Conservation (phyloP, 2,329 filamentous ascomycete species). For the Mycogone perniciosa region DNA sequence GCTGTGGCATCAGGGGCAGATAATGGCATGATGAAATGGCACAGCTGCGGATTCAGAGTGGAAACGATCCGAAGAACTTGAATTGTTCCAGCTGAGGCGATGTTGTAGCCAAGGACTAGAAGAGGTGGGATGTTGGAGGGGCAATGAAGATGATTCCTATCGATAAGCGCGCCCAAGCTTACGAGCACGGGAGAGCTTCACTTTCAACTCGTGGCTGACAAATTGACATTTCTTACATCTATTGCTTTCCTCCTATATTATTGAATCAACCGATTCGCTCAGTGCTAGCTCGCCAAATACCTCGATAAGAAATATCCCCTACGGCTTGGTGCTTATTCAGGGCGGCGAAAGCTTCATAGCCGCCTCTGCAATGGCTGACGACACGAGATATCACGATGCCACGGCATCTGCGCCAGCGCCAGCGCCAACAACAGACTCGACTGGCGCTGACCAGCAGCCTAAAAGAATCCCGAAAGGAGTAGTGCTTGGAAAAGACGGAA, state of each 20-base stretch:
- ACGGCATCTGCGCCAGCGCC: conserved; percentile 15
- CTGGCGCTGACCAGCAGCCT: conserved; percentile 28
- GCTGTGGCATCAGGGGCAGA: background rate
- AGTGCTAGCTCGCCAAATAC: background rate
- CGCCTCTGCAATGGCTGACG: conserved; percentile 29
- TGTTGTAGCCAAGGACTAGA: background rate
- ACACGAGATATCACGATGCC: conserved; percentile 27
- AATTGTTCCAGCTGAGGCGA: background rate
- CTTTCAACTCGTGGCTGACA: conserved; percentile 6
- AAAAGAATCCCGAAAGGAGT: conserved; percentile 64
- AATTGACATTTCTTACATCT: conserved; percentile 2
- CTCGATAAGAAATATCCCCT: background rate
- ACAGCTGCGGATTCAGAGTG: background rate
- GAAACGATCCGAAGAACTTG: background rate
- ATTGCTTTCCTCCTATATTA: background rate
- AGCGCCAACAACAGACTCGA: conserved; percentile 14
- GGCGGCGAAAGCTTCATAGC: too few relatives aligned
- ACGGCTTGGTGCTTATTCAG: too few relatives aligned
- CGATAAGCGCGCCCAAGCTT: conserved; percentile 9
- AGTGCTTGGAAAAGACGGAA: conserved; percentile 72
- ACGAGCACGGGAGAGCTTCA: conserved; percentile 3
- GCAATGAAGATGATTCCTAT: conserved; percentile 10
- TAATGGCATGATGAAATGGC: background rate
- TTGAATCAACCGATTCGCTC: background rate
- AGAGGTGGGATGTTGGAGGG: background rate